Percentiles rank a stretch among this genome's conserved stretches.
Conservation (phyloP, 345 rosid genomes). For the Cardamine occulta region DNA sequence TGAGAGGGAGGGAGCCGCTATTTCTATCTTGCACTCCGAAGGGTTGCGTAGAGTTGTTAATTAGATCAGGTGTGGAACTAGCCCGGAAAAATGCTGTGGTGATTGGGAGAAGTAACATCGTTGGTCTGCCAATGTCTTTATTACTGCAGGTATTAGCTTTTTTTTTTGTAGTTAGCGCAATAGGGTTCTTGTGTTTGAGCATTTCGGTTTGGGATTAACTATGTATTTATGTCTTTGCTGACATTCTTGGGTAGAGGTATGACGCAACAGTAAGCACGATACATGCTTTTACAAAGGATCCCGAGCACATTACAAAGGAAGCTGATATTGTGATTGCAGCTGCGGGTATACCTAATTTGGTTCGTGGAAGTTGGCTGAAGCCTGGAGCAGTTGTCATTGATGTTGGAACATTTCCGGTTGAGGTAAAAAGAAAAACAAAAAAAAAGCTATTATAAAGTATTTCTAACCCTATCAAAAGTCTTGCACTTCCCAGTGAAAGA, state of each 20-base stretch:
- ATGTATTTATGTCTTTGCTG: constrained; percentile 27
- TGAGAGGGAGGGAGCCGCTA: constrained; percentile 91
- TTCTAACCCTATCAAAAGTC: not conserved
- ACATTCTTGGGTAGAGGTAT: constrained; percentile 69
- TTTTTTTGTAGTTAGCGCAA: not conserved
- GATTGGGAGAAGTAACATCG: constrained; percentile 91
- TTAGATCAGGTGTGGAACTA: constrained; percentile 75
- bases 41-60: constrained; percentile 81
- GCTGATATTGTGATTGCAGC: constrained; percentile 87
- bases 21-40: constrained; percentile 88
- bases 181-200: not conserved
- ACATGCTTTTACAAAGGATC: constrained; percentile 72
- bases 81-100: constrained; percentile 83
- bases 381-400: constrained; percentile 87
- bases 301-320: constrained; percentile 64
- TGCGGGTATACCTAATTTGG: constrained; percentile 82
- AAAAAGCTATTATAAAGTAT: not conserved
- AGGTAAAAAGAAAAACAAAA: constrained; percentile 47
- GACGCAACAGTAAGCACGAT: constrained; percentile 85
- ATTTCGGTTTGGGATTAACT: constrained; percentile 17
- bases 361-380: constrained; percentile 84
- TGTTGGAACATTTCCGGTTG: constrained; percentile 83
- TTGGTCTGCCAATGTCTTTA: constrained; percentile 81
- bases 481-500: not conserved
- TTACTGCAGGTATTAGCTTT: constrained; percentile 69